Evolutionary conservation across 352 stramenopile genomes (phyloP), one percentile per base, ranked within the genome.

Genomic region (Globisporangium cylindrosporum): DNA sequence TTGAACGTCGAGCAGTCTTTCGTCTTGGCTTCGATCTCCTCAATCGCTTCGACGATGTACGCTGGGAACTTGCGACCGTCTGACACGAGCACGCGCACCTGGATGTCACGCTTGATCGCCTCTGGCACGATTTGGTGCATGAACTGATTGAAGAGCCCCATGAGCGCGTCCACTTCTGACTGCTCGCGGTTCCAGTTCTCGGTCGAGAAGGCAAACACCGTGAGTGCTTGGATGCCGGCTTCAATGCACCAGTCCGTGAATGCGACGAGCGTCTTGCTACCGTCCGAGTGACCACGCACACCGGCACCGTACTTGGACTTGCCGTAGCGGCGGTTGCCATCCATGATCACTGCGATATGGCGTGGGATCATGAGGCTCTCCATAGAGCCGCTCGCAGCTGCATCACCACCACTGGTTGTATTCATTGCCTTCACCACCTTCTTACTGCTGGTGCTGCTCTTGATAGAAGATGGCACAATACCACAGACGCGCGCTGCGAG

Each of bases 161-260:
- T 99, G 10, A 98, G 73, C 41, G 88, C 78, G 38, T 90, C 72
- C 41, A 99, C 92, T 75, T 99, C 97, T 18, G 75, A 68, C 61
- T 83, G 69, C 24, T 95, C 85, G 55, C 97, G 85, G 66, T 94
- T 94, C 95, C 95, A 99, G 72, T 99, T 99, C 78, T 99, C 88
- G 18, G 94, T 98, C 15, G 92, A 98, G 75, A 99, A 99, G 8
- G 91, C 96, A 73, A 97, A 99, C 4, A 99, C 80, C 10, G 96
- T 99, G 25, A 99, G 81, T 53, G 95, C 82, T 59, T 94, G 69
- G 38, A 99, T 83, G 15, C 87, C 90, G 0, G 86, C 77, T 18
- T 93, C 89, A n/a, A 98, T 93, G 70, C 97, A 99, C 97, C 97
- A 99, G 67, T 98, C 92, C 29, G 93, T 91, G 76, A 99, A 98